Conservation (phyloP, 2,329 filamentous ascomycete genomes). For the Aspergillus sergii region DNA sequence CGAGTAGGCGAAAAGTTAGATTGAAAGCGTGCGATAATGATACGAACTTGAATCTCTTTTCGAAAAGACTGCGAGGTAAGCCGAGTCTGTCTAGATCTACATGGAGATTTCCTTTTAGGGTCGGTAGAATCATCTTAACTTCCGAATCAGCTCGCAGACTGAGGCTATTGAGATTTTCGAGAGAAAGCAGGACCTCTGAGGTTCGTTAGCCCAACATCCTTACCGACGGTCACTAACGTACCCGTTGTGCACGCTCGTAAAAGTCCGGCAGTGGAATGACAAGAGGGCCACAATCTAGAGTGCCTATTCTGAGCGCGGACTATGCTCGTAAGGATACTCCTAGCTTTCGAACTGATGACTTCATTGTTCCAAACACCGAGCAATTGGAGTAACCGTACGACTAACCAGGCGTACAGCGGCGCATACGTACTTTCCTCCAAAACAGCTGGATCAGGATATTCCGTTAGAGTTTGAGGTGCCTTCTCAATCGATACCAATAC, state of each 20-base stretch:
- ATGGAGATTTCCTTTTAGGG: constrained; percentile 27
- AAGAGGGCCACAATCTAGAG: constrained; percentile 31
- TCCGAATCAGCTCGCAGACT: constrained; percentile 10
- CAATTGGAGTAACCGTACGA: constrained; percentile 55
- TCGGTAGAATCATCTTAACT: constrained; percentile 29
- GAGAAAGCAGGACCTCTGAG: constrained; percentile 48
- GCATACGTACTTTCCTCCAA: constrained; percentile 50
- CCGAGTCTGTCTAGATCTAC: constrained; percentile 34
- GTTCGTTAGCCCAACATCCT: constrained; percentile 19
- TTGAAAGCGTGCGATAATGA: constrained; percentile 29
- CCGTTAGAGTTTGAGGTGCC: constrained; percentile 67
- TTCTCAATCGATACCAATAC: constrained; percentile 74
- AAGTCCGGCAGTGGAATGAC: constrained; percentile 34
- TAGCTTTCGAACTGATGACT: constrained; percentile 44
- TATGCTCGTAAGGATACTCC: constrained; percentile 37
- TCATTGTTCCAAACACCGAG: constrained; percentile 46
- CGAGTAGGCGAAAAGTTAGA: constrained; percentile 33
- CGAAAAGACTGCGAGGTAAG: constrained; percentile 33
- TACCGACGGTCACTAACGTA: constrained; percentile 28
- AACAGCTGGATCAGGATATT: constrained; percentile 64
- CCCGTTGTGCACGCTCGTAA: constrained; percentile 40
- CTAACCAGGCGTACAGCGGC: constrained; percentile 57
- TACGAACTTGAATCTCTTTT: constrained; percentile 28
- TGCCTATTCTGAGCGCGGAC: constrained; percentile 36
- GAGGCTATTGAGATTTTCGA: constrained; percentile 38